These are phyloP conservation scores for Penicillium sp. DNA, from an alignment of 2,329 filamentous ascomycete species.

Conservation along the genomic window DNA sequence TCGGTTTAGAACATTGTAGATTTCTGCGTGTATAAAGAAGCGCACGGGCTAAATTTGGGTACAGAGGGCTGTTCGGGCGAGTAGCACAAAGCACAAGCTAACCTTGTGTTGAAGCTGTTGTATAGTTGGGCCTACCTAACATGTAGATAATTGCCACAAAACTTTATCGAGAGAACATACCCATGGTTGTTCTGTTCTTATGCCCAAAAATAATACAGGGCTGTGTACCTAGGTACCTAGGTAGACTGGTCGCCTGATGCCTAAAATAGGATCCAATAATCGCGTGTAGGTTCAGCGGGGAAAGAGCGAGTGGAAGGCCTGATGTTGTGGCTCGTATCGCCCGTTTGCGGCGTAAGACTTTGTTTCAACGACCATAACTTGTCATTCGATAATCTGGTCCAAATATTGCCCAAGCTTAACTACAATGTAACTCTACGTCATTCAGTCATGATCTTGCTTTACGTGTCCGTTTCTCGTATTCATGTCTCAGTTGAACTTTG, in stretches of 20 bases:
- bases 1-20: background rate
- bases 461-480: background rate
- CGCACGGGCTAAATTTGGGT: background rate
- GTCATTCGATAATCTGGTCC: background rate
- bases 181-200: background rate
- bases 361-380: background rate
- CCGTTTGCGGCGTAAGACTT: background rate
- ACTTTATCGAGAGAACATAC: background rate
- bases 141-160: background rate
- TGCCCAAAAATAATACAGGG: background rate
- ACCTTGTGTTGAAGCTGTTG: background rate
- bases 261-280: background rate
- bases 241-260: background rate
- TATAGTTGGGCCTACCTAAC: no score
- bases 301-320: background rate
- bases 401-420: background rate
- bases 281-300: no score
- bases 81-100: background rate
- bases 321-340: background rate
- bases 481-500: background rate
- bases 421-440: constrained; percentile 4
- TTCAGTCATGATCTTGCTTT: background rate
- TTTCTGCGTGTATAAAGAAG: background rate
- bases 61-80: background rate
- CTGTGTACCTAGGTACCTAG: background rate